These are phyloP conservation scores for Hypoxylon perforatum DNA, from an alignment of 495 filamentous ascomycete species.

Conservation along the genomic window DNA sequence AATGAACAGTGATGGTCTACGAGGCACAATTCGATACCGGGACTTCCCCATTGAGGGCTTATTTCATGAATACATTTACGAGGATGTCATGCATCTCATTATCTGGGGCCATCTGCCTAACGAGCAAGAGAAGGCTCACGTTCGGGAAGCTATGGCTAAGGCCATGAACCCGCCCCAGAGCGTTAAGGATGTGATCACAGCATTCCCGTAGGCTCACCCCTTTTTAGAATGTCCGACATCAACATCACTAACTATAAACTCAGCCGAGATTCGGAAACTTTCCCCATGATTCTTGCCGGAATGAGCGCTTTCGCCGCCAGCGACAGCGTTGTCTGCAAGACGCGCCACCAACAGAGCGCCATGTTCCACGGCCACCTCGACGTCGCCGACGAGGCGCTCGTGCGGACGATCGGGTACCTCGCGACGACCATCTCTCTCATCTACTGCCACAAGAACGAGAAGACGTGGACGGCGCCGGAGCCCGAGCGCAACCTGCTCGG, in stretches of 20 bases:
- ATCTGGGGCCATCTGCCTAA: constrained; percentile 59
- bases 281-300: constrained; percentile 49
- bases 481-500: constrained; percentile 33
- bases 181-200: constrained; percentile 49
- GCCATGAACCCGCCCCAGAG: constrained; percentile 50
- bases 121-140: constrained; percentile 47
- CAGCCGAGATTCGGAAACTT: constrained; percentile 38
- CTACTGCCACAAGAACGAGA: constrained; percentile 56
- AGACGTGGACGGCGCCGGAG: constrained; percentile 54
- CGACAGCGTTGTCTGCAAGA: constrained; percentile 47
- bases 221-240: background rate
- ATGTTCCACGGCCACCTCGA: constrained; percentile 54
- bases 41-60: constrained; percentile 58
- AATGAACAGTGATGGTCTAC: constrained; percentile 40
- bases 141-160: constrained; percentile 49
- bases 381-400: constrained; percentile 54
- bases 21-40: constrained; percentile 51
- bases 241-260: constrained; percentile 10
- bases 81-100: constrained; percentile 59
- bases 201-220: constrained; percentile 37
- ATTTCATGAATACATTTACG: constrained; percentile 50
- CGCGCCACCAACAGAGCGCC: constrained; percentile 48
- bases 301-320: constrained; percentile 50
- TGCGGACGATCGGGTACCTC: constrained; percentile 53
- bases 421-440: constrained; percentile 52